These are phyloP conservation scores for Amanita rimosa DNA, from an alignment of 768 basidiomycete genomes.

Conservation along the genomic window DNA sequence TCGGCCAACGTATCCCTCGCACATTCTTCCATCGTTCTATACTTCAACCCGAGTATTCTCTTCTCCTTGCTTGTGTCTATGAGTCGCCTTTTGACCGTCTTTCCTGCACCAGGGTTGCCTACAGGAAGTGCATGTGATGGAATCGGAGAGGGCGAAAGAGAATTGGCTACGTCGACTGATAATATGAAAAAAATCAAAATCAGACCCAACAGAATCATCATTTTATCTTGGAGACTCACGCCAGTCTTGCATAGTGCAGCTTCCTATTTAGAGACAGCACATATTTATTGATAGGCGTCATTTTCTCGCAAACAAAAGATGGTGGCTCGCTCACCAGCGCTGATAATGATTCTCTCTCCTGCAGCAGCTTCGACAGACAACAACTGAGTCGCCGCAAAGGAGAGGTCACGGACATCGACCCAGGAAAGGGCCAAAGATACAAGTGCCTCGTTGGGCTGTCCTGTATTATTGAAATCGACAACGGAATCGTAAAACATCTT, in stretches of 20 bases:
- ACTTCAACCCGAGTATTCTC: slow-evolving; percentile 1
- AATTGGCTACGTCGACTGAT: slow-evolving; percentile 2
- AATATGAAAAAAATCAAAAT: no score
- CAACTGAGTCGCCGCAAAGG: not conserved
- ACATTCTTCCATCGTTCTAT: slow-evolving; percentile 4
- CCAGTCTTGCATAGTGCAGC: slow-evolving; percentile 1
- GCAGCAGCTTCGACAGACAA: not conserved
- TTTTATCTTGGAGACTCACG: not conserved
- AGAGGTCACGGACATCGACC: slow-evolving; percentile 5
- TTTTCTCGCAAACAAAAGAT: no score
- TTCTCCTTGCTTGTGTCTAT: slow-evolving; percentile 2
- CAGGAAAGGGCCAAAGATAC: not conserved
- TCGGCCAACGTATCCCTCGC: slow-evolving; percentile 3
- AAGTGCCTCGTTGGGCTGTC: not conserved
- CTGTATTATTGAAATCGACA: not conserved
- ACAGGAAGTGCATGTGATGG: not conserved
- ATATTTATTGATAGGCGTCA: no score
- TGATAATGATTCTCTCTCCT: slow-evolving; percentile 2
- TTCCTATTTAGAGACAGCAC: no score
- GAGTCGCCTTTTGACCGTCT: not conserved
- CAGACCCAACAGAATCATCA: no score
- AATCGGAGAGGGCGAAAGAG: slow-evolving; percentile 2
- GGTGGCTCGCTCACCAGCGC: not conserved
- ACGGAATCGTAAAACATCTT: not conserved
- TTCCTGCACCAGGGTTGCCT: not conserved